Percentiles rank a stretch among this genome's conserved stretches.
Evolutionary conservation across 2,329 filamentous ascomycete genomes (phyloP).

Genomic region (Penicillium sp.): DNA sequence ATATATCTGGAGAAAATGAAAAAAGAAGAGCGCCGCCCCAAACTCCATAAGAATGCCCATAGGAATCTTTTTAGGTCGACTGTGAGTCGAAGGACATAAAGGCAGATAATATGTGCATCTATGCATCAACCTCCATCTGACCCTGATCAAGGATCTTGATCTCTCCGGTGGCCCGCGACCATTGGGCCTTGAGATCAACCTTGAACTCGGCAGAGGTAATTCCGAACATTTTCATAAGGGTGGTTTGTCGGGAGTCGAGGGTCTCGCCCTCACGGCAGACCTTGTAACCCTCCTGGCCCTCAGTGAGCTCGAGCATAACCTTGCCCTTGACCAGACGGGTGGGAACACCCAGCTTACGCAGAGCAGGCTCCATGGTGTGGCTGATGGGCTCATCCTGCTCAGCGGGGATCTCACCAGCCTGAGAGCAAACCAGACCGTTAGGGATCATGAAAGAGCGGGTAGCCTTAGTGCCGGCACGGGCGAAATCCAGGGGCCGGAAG

Average conservation of each 20-base stretch:
- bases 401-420: conserved; percentile 71
- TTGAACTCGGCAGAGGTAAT: conserved; percentile 88
- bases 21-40: conserved; percentile 32
- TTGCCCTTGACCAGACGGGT: conserved; percentile 85
- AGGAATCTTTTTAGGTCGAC: conserved; percentile 26
- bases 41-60: conserved; percentile 40
- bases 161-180: conserved; percentile 40
- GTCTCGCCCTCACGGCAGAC: conserved; percentile 83
- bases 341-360: conserved; percentile 85
- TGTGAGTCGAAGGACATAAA: conserved; percentile 18
- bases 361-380: conserved; percentile 84
- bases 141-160: conserved; percentile 41
- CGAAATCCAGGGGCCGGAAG: conserved; percentile 79
- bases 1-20: conserved; percentile 24
- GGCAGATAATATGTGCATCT: conserved; percentile 15
- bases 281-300: conserved; percentile 57
- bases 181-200: conserved; percentile 71
- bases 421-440: conserved; percentile 73
- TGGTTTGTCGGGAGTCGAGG: conserved; percentile 87
- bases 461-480: conserved; percentile 77
- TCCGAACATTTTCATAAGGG: conserved; percentile 89
- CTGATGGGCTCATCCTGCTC: conserved; percentile 84
- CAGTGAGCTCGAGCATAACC: conserved; percentile 66
- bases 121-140: conserved; percentile 45
- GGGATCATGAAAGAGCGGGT: conserved; percentile 77